Evolutionary conservation across 2,329 filamentous ascomycete species (phyloP).

Genomic region (Davidsoniella australis): DNA sequence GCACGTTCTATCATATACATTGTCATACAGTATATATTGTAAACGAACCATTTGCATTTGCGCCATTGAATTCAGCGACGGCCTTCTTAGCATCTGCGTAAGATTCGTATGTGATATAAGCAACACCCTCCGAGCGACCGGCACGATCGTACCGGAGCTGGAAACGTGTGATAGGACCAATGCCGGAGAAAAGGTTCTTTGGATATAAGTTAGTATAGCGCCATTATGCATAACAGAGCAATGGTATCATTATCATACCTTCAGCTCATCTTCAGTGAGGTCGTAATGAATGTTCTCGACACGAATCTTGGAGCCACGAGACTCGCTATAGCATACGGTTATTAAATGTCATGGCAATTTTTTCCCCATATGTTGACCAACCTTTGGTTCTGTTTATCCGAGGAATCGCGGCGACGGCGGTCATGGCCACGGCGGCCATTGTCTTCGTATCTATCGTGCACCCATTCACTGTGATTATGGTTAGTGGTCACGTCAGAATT

Average conservation of each 20-base stretch:
- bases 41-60: constrained; percentile 61
- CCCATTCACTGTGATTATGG: constrained; percentile 54
- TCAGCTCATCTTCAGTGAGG: constrained; percentile 65
- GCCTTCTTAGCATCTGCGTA: constrained; percentile 56
- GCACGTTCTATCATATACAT: neutral
- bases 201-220: neutral
- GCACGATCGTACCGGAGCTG: constrained; percentile 71
- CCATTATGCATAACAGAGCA: neutral
- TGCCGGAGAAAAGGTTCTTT: constrained; percentile 47
- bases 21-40: neutral
- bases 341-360: neutral
- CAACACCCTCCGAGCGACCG: constrained; percentile 71
- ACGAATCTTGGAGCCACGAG: constrained; percentile 51
- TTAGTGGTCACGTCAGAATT: neutral
- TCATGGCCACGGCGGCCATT: constrained; percentile 34
- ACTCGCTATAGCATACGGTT: constrained; percentile 24
- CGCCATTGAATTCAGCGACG: constrained; percentile 67
- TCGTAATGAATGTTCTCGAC: constrained; percentile 91
- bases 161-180: constrained; percentile 53
- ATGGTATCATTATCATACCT: constrained; percentile 33
- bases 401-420: constrained; percentile 25
- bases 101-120: constrained; percentile 64
- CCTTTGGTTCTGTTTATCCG: constrained; percentile 4
- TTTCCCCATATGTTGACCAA: neutral
- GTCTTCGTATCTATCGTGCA: constrained; percentile 79